Base-by-base conservation (phyloP, 371 early-diverging fungal species). In the Syncephalis fuscata region DNA sequence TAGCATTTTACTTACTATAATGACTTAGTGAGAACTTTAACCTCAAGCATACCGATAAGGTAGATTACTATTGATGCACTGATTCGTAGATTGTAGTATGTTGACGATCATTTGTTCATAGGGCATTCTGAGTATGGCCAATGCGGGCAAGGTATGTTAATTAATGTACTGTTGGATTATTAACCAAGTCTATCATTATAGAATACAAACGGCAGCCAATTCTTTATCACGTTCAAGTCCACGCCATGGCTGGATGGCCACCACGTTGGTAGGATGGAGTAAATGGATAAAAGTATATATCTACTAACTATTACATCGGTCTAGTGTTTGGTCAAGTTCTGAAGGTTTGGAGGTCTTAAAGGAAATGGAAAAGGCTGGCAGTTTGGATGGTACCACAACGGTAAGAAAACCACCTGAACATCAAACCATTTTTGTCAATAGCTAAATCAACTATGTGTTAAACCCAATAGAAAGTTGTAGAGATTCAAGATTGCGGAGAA, bases 201-300 rank as follows among this genome's bases (percentile, higher is more conserved):
- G 70, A 75, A 78, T 65, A 80, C 96, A 68, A 99, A 99, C 65
- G 97, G 98, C 41, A 86, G 86, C 47, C 99, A 99, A 71, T 97
- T 97, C 81, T 96, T 94, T 67, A 86, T 91, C 57, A 80, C 82
- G 50, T 76, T 83, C 43, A 66, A 52, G 39, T 49, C 61, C 49
- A 73, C 80, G 20, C 71, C 82, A 38, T 89, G 92, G 92, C 78
- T 98, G 49, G 87, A 98, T 60, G 88, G 88, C 49, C 82, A 82
- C 64, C 98, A 97, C 70, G 91, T 85, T 44, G 65, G 44, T 44
- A 21, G 20, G 44, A 22, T 22, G 14, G 11, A 22, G 4, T 14
- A 44, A 11, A 7, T 21, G 14, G 2, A 20, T 44, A 14, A 22
- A 14, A 5, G 21, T 7, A 19, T 21, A 16, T 41, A 16, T 7